phyloP scores from a whole-genome alignment of 73 alveolate genomes.

The Paramecium primaurelia region DNA sequence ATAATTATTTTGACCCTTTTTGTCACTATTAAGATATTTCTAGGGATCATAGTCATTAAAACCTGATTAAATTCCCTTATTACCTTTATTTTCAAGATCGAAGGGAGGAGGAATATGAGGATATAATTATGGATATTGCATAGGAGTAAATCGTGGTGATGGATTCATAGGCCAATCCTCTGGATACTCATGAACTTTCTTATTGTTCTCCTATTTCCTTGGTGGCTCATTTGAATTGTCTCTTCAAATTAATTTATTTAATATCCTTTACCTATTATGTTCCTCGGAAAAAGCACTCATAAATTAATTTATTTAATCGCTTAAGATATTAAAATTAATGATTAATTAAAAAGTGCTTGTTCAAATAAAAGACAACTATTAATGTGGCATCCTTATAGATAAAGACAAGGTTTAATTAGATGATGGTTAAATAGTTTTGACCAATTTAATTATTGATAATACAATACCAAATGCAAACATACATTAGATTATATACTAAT shows the following conservation, averaged over 20 bases:
- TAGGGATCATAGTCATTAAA: background rate
- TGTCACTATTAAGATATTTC: background rate
- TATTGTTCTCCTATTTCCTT: background rate
- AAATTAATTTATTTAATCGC: background rate
- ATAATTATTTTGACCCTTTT: background rate
- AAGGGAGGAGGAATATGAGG: background rate
- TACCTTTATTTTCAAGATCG: background rate
- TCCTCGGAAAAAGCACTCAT: background rate
- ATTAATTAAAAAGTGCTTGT: background rate
- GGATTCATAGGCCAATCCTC: background rate
- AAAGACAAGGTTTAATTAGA: background rate
- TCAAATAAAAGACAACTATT: background rate
- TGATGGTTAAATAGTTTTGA: background rate
- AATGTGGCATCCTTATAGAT: background rate
- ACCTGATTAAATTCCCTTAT: background rate
- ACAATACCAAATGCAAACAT: background rate
- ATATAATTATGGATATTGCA: background rate
- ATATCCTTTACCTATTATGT: background rate
- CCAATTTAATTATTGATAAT: background rate
- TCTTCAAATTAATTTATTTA: background rate
- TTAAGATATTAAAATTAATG: background rate
- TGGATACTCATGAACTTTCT: background rate
- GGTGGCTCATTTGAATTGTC: background rate
- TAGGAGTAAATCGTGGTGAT: constrained; percentile 20
- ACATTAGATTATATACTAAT: background rate